These are phyloP conservation scores for Chalciporus sp. DNA, from an alignment of 1,284 basidiomycete genomes.

Conservation along the genomic window DNA sequence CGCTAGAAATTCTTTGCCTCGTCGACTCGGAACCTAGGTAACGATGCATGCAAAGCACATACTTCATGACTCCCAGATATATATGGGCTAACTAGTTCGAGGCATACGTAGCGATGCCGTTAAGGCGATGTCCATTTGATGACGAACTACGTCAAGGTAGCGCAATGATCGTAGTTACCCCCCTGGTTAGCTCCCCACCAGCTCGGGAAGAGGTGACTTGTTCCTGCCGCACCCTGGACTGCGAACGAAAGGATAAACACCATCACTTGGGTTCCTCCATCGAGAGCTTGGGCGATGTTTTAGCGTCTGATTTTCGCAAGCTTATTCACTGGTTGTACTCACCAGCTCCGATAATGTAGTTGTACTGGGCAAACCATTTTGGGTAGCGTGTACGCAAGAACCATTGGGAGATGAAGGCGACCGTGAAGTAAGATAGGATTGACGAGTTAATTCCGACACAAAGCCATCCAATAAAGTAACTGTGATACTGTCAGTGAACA, in stretches of 20 bases:
- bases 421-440: conserved; percentile 41
- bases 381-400: conserved; percentile 60
- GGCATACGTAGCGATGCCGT: no score
- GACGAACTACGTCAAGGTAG: conserved; percentile 6
- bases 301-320: not conserved
- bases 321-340: not conserved
- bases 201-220: conserved; percentile 54
- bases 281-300: conserved; percentile 40
- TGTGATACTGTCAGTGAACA: not conserved
- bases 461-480: conserved; percentile 40
- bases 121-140: no score
- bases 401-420: conserved; percentile 59
- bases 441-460: conserved; percentile 52
- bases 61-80: no score
- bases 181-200: conserved; percentile 58
- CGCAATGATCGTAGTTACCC: conserved; percentile 35
- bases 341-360: conserved; percentile 49
- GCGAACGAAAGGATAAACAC: conserved; percentile 74
- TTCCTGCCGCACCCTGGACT: conserved; percentile 68
- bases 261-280: conserved; percentile 69
- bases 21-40: no score
- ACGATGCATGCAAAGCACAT: no score
- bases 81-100: no score
- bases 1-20: no score
- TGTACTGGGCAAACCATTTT: conserved; percentile 54